Evolutionary conservation across 2,329 filamentous ascomycete genomes (phyloP).

Genomic region (Penicillium sp.): DNA sequence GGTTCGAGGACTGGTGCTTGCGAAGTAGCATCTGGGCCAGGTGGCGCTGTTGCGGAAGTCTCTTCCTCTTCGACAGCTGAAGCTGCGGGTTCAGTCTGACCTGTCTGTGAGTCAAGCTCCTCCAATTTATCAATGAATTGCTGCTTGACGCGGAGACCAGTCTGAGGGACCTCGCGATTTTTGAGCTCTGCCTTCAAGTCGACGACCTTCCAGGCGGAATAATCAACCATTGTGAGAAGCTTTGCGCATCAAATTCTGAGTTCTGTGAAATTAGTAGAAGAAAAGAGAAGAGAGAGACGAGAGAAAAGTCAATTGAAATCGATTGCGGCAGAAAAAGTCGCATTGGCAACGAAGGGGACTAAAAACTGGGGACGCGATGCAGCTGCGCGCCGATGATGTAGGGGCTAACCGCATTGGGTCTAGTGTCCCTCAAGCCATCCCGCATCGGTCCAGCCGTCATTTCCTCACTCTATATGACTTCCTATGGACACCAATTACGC

Average conservation of each 20-base stretch:
- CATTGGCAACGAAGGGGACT: conserved; percentile 9
- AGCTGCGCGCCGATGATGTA: conserved; percentile 27
- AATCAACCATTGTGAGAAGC: conserved; percentile 50
- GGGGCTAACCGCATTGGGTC: conserved; percentile 12
- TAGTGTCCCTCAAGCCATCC: conserved; percentile 4
- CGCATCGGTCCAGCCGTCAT: neutral
- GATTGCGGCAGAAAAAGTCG: neutral
- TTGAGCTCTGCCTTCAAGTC: conserved; percentile 76
- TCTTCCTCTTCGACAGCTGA: conserved; percentile 13
- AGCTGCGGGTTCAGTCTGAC: conserved; percentile 26
- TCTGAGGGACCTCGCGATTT: conserved; percentile 66
- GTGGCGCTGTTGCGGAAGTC: conserved; percentile 3
- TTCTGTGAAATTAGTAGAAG: neutral
- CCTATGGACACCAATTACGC: no score
- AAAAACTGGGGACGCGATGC: conserved; percentile 22
- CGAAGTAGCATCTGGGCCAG: conserved; percentile 8
- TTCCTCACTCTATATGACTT: neutral
- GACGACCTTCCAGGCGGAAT: conserved; percentile 67
- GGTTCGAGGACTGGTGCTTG: conserved; percentile 19
- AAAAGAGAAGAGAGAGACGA: neutral
- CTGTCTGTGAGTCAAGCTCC: conserved; percentile 41
- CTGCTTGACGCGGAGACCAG: conserved; percentile 69
- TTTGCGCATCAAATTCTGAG: conserved; percentile 10
- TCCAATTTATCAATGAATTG: conserved; percentile 65
- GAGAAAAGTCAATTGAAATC: neutral